Evolutionary conservation across 805 yeast species (phyloP).

Genomic region (Saccharomycopsis schoenii): DNA sequence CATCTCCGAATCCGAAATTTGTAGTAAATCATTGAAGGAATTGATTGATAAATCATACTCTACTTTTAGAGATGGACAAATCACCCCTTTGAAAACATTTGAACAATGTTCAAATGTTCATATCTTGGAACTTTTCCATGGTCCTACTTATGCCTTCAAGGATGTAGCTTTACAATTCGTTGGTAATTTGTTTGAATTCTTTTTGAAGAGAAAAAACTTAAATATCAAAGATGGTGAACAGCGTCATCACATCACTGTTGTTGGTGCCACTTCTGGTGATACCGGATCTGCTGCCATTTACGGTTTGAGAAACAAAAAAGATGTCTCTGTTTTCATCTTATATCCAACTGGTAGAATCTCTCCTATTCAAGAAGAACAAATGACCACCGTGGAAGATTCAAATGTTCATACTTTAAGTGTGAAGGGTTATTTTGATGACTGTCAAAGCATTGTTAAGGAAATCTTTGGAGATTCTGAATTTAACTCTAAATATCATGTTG

Average conservation of each 20-base stretch:
- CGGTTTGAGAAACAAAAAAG: slow-evolving; percentile 94
- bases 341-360: slow-evolving; percentile 97
- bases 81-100: slow-evolving; percentile 69
- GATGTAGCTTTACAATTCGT: slow-evolving; percentile 98
- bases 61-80: slow-evolving; percentile 79
- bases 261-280: slow-evolving; percentile 98
- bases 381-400: slow-evolving; percentile 90
- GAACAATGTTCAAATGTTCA: slow-evolving; percentile 53
- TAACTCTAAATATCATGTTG: slow-evolving; percentile 84
- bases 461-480: slow-evolving; percentile 85
- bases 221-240: slow-evolving; percentile 39
- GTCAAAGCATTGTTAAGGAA: slow-evolving; percentile 93
- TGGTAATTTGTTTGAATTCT: slow-evolving; percentile 93
- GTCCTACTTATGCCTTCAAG: slow-evolving; percentile 98
- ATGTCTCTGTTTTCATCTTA: slow-evolving; percentile 92
- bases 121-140: slow-evolving; percentile 90
- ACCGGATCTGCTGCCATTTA: slow-evolving; percentile 99
- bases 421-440: slow-evolving; percentile 94
- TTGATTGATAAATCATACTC: slow-evolving; percentile 71
- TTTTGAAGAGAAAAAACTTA: slow-evolving; percentile 65
- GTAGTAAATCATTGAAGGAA: slow-evolving; percentile 51
- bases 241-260: slow-evolving; percentile 83
- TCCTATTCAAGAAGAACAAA: slow-evolving; percentile 95
- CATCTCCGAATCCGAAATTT: slow-evolving; percentile 63
- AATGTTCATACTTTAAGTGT: slow-evolving; percentile 95